Evolutionary conservation across 208 protist genomes (phyloP).

Genomic region (Trypanosoma brucei): DNA sequence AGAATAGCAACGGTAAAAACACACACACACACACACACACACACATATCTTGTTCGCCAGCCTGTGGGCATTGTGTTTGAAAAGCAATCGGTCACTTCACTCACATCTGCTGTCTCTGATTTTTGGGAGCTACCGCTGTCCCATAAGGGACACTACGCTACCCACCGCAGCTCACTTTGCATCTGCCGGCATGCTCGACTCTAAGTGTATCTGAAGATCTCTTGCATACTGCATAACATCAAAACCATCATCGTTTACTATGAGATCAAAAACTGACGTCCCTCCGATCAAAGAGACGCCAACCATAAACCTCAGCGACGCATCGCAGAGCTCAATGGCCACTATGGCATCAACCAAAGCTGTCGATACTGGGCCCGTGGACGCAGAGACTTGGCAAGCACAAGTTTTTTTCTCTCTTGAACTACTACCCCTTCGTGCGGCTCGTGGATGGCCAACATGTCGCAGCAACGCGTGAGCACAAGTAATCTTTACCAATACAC

Average conservation of each 20-base stretch:
- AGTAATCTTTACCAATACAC: constrained; percentile 64
- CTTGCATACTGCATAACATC: constrained; percentile 27
- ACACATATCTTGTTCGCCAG: no score
- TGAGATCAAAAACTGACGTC: constrained; percentile 22
- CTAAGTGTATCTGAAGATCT: constrained; percentile 14
- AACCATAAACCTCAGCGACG: constrained; percentile 62
- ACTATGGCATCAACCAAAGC: constrained; percentile 73
- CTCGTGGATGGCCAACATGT: constrained; percentile 1
- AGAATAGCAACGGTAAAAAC: no score
- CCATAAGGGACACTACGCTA: neutral
- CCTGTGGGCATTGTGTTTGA: no score
- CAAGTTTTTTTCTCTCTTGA: neutral
- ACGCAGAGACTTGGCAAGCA: constrained; percentile 2
- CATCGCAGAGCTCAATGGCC: constrained; percentile 73
- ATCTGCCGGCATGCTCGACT: constrained; percentile 1
- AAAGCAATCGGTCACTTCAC: no score
- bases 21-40: no score
- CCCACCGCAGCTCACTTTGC: no score
- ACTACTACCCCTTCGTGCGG: neutral
- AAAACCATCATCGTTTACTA: constrained; percentile 28
- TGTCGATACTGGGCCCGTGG: constrained; percentile 16
- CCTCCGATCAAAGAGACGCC: constrained; percentile 51
- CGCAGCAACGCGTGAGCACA: constrained; percentile 56
- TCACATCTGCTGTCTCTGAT: neutral
- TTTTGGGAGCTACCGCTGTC: neutral